Evolutionary conservation across 2,329 filamentous ascomycete species (phyloP).

Genomic region (Alternaria sp.): DNA sequence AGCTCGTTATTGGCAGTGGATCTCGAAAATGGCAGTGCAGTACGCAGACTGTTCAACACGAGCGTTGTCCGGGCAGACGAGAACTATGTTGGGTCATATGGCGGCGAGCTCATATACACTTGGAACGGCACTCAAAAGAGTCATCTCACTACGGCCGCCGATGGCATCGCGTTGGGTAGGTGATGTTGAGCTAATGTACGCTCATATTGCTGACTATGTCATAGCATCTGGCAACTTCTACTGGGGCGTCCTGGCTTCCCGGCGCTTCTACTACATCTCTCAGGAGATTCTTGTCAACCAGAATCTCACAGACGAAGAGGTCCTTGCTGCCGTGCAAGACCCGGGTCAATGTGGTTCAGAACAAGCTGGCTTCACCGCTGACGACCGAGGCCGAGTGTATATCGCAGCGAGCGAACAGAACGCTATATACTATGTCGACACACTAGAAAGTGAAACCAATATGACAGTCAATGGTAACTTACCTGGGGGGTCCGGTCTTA

Average conservation of each 20-base stretch:
- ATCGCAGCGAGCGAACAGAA: constrained; percentile 56
- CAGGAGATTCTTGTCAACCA: constrained; percentile 47
- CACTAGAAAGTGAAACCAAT: constrained; percentile 44
- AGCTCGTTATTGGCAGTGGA: constrained; percentile 53
- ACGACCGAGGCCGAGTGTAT: constrained; percentile 53
- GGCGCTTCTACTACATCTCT: constrained; percentile 53
- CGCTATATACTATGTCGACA: constrained; percentile 56
- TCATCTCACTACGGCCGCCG: constrained; percentile 43
- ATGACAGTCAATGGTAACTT: constrained; percentile 47
- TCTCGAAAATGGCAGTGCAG: constrained; percentile 46
- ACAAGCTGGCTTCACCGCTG: constrained; percentile 55
- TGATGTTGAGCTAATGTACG: background rate
- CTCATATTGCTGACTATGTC: background rate
- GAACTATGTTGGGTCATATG: constrained; percentile 52
- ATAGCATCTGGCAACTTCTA: constrained; percentile 52
- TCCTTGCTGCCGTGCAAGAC: constrained; percentile 49
- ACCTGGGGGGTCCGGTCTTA: constrained; percentile 43
- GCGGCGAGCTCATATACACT: constrained; percentile 44
- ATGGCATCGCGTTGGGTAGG: constrained; percentile 50
- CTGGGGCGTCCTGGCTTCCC: constrained; percentile 54
- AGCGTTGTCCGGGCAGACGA: constrained; percentile 51
- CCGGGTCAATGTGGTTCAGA: constrained; percentile 53
- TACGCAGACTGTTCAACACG: constrained; percentile 50
- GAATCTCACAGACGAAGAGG: constrained; percentile 45
- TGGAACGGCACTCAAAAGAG: constrained; percentile 50